Evolutionary conservation across 1,284 basidiomycete genomes (phyloP).

Genomic region (Cutaneotrichosporon dermatis): DNA sequence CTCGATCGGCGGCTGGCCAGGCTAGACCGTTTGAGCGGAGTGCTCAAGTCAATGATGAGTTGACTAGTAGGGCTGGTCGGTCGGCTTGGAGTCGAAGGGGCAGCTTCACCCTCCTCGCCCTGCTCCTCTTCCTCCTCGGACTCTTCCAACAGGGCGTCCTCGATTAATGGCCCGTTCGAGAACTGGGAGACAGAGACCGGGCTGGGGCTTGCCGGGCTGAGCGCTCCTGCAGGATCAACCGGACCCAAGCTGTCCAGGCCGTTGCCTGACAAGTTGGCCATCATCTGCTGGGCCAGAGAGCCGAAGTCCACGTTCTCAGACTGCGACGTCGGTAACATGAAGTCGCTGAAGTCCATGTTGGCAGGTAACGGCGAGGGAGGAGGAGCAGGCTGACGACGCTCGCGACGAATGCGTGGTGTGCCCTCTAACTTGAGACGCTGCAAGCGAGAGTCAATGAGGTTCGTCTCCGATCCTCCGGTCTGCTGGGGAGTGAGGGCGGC

Average conservation of each 20-base stretch:
- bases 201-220: not conserved
- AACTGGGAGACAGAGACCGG: not conserved
- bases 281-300: constrained; percentile 32
- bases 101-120: not conserved
- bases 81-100: not conserved
- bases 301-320: constrained; percentile 33
- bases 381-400: constrained; percentile 43
- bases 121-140: constrained; percentile 1
- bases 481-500: constrained; percentile 45
- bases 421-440: constrained; percentile 67
- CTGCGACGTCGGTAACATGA: constrained; percentile 49
- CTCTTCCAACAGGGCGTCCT: constrained; percentile 4
- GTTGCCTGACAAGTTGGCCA: constrained; percentile 23
- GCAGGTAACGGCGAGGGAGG: constrained; percentile 46
- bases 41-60: constrained; percentile 1
- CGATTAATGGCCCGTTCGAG: not conserved
- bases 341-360: constrained; percentile 48
- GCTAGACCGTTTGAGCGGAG: constrained; percentile 3
- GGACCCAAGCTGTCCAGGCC: not conserved
- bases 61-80: not conserved
- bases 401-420: constrained; percentile 54
- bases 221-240: not conserved
- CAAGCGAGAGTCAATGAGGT: constrained; percentile 66
- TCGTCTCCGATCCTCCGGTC: constrained; percentile 50
- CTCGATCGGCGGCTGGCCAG: not conserved